Base-by-base conservation (phyloP, 805 yeast species). In the Ogataea siamensis region DNA sequence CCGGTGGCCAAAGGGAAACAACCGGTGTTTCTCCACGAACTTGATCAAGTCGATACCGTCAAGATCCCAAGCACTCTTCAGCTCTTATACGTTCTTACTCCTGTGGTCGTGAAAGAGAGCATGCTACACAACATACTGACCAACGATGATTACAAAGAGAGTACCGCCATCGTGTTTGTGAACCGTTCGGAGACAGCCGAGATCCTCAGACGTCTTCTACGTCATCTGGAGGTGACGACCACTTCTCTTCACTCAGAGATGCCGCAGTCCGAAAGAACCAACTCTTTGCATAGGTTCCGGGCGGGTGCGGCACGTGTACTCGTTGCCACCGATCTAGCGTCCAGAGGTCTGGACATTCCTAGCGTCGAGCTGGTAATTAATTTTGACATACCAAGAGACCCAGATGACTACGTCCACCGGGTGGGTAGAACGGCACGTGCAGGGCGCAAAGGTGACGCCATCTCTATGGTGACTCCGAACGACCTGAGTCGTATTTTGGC, bases 351-450 rank as follows among this genome's bases (percentile, higher is more conserved):
- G 54, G 94, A 84, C 72, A 84, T 84, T 38, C 91, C 94, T 9
- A 68, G 78, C 15, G 93, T 84, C 33, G 91, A 83, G 55, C 63
- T 83, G 42, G 93, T 84, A 25, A 67, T 84, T 30, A 84, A 84
- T 57, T 84, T 79, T 51, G 93, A 84, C 57, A 78, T 84, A 37
- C 93, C 94, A 18, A 80, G 87, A 15, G 93, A 84, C 56, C 84
- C 91, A 5, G 86, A 84, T 59, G 86, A 88, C 8, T 84, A 82
- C 54, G 80, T 84, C 49, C 94, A 84, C 60, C 70, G 95, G 63
- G 96, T 89, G 22, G 97, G 97, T 40, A 82, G 97, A 69, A 88
- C 96, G 22, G 99, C 98, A 7, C 84, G 99, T 74, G 98, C 98
- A 2, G 98, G 98, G 2, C 73, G 95, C 51, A 65, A 68, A 34